These are phyloP conservation scores for Leccinum uliginosum DNA, from an alignment of 768 basidiomycete genomes.

Conservation along the genomic window DNA sequence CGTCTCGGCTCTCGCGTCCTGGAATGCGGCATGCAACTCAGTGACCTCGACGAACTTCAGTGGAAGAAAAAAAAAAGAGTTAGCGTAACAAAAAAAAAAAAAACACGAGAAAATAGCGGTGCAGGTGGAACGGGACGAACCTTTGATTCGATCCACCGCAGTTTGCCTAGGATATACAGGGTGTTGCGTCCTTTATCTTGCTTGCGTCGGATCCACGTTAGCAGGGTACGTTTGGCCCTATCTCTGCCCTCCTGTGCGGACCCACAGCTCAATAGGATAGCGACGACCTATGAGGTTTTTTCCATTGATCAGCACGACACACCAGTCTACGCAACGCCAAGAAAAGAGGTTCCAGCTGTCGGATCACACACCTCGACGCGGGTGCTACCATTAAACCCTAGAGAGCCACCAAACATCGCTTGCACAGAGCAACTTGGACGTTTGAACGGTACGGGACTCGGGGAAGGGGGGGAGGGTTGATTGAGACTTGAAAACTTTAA, in stretches of 20 bases:
- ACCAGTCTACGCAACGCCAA: not conserved
- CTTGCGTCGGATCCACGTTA: conserved; percentile 28
- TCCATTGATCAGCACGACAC: not conserved
- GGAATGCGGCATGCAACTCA: conserved; percentile 27
- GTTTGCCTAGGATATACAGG: conserved; percentile 26
- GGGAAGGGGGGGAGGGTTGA: not conserved
- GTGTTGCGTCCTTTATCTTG: conserved; percentile 27
- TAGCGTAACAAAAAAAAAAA: not conserved
- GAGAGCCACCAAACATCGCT: conserved; percentile 18
- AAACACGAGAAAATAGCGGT: not conserved
- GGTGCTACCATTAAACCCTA: conserved; percentile 24
- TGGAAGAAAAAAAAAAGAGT: not conserved
- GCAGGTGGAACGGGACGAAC: conserved; percentile 3
- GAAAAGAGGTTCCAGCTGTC: not conserved
- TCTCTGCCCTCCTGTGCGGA: conserved; percentile 27
- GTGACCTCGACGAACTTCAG: conserved; percentile 28
- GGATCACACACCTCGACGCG: conserved; percentile 23
- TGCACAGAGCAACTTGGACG: not conserved
- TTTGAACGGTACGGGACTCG: not conserved
- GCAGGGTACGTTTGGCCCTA: conserved; percentile 26
- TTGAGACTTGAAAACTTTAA: not conserved
- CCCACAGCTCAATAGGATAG: conserved; percentile 15
- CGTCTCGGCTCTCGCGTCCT: conserved; percentile 29
- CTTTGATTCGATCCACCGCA: conserved; percentile 27
- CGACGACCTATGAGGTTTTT: conserved; percentile 21